Conservation (phyloP, 768 basidiomycete species). For the Kwoniella shandongensis region DNA sequence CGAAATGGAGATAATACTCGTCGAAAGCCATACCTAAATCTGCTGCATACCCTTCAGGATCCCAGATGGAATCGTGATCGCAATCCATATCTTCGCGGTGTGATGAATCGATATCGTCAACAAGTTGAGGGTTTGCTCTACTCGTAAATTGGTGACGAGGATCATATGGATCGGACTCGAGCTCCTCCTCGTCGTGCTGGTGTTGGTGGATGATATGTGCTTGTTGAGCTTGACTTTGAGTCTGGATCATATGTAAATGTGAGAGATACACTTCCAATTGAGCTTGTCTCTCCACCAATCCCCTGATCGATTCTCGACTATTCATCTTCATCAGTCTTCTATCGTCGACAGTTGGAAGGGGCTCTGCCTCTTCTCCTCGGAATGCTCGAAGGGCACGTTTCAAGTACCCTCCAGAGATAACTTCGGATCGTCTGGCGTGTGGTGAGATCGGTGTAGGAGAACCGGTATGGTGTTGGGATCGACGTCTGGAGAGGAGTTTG, state of each 20-base stretch:
- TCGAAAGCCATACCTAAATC: conserved; percentile 15
- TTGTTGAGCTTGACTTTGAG: not conserved
- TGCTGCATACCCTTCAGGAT: conserved; percentile 14
- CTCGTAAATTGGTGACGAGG: too few relatives aligned
- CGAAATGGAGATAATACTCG: conserved; percentile 22
- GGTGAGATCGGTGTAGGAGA: not conserved
- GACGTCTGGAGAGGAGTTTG: conserved; percentile 17
- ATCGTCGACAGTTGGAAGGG: not conserved
- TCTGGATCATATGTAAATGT: conserved; percentile 4
- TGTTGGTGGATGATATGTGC: not conserved
- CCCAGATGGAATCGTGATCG: conserved; percentile 13
- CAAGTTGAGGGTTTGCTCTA: too few relatives aligned
- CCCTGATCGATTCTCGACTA: conserved; percentile 2
- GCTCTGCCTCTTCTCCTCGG: conserved; percentile 7
- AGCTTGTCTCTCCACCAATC: conserved; percentile 8
- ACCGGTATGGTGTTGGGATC: conserved; percentile 9
- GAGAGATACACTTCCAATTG: conserved; percentile 11
- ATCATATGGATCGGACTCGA: not conserved
- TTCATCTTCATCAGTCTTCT: too few relatives aligned
- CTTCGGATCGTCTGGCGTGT: conserved; percentile 11
- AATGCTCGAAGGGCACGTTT: conserved; percentile 14
- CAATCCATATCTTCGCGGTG: conserved; percentile 3
- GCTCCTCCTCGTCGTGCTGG: conserved; percentile 1
- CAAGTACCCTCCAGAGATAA: conserved; percentile 18
- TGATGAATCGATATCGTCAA: too few relatives aligned